phyloP scores from a whole-genome alignment of 2,329 filamentous ascomycete genomes.

The Penicillium sp. region DNA sequence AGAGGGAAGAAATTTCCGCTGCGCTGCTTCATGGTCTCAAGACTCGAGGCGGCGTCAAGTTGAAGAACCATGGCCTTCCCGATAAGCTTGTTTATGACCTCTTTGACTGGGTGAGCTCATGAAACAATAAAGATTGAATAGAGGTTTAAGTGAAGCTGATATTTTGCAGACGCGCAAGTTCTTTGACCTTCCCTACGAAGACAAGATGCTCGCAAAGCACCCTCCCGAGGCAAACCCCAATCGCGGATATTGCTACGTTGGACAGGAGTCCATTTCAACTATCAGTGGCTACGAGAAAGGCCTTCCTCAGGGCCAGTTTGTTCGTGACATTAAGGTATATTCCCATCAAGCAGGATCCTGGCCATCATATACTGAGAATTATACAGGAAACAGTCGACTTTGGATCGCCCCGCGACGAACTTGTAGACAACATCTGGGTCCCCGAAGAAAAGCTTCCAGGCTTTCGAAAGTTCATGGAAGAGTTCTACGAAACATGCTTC shows the following conservation, averaged over 20 bases:
- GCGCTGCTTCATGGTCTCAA: slow-evolving; percentile 14
- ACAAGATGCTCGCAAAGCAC: slow-evolving; percentile 33
- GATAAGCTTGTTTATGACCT: slow-evolving; percentile 11
- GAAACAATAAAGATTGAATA: background rate
- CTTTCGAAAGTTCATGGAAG: slow-evolving; percentile 41
- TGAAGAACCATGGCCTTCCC: slow-evolving; percentile 21
- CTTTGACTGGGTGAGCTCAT: slow-evolving; percentile 13
- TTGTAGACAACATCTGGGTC: slow-evolving; percentile 49
- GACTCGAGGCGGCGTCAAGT: slow-evolving; percentile 16
- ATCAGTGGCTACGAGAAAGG: slow-evolving; percentile 28
- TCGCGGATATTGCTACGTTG: slow-evolving; percentile 32
- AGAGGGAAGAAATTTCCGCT: slow-evolving; percentile 10
- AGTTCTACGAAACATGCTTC: slow-evolving; percentile 45
- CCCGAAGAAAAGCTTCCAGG: slow-evolving; percentile 47
- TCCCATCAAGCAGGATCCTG: too few species aligned
- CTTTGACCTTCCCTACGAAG: slow-evolving; percentile 26
- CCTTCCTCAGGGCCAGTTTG: slow-evolving; percentile 12
- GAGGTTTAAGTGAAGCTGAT: fast-evolving
- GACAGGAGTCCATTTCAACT: slow-evolving; percentile 29
- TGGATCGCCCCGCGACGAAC: slow-evolving; percentile 44
- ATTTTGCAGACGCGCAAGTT: slow-evolving; percentile 17
- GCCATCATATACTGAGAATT: background rate
- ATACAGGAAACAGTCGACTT: slow-evolving; percentile 48
- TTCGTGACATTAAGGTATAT: slow-evolving; percentile 25
- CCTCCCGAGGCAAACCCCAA: slow-evolving; percentile 31